Percentiles rank a stretch among this genome's conserved stretches.
Evolutionary conservation across 106 monocot species (phyloP).

Genomic region (Gastrodia elata): DNA sequence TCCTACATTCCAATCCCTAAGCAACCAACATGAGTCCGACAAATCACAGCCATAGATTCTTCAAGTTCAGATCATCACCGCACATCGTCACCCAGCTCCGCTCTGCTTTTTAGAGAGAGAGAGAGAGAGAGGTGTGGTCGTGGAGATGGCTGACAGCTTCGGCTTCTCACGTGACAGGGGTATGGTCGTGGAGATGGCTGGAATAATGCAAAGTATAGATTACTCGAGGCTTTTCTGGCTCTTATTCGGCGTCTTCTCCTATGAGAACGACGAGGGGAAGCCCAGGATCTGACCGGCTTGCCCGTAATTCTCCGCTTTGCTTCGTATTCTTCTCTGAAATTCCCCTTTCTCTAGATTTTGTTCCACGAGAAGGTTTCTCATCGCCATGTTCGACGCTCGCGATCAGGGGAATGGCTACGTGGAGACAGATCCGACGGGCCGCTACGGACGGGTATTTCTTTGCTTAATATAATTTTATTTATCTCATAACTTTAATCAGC

Average conservation of each 20-base stretch:
- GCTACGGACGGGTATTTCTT: slow-evolving; percentile 74
- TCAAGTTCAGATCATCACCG: slow-evolving; percentile 54
- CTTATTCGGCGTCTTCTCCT: slow-evolving; percentile 80
- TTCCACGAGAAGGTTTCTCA: too few relatives aligned
- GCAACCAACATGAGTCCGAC: slow-evolving; percentile 21
- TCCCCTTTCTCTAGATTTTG: background rate
- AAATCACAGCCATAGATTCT: slow-evolving; percentile 47
- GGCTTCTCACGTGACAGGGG: slow-evolving; percentile 34
- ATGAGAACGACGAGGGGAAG: slow-evolving; percentile 79
- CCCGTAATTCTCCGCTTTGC: background rate
- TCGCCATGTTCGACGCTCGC: background rate
- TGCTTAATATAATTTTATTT: too few relatives aligned
- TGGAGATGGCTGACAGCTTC: too few relatives aligned
- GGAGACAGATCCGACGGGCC: slow-evolving; percentile 63
- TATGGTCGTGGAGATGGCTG: slow-evolving; percentile 31
- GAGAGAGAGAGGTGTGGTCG: slow-evolving; percentile 5
- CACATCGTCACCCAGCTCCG: background rate
- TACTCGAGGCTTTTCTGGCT: slow-evolving; percentile 78
- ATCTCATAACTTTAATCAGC: too few relatives aligned
- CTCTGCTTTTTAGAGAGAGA: background rate
- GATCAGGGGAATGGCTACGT: slow-evolving; percentile 31
- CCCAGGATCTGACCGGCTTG: slow-evolving; percentile 42
- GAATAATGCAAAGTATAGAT: slow-evolving; percentile 65
- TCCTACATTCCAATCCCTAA: background rate
- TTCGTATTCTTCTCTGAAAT: background rate